A percentile compares a stretch with the other conserved stretches of the same genome.
Evolutionary conservation across 768 basidiomycete genomes (phyloP).

Genomic region (Naganishia vaughanmartiniae): DNA sequence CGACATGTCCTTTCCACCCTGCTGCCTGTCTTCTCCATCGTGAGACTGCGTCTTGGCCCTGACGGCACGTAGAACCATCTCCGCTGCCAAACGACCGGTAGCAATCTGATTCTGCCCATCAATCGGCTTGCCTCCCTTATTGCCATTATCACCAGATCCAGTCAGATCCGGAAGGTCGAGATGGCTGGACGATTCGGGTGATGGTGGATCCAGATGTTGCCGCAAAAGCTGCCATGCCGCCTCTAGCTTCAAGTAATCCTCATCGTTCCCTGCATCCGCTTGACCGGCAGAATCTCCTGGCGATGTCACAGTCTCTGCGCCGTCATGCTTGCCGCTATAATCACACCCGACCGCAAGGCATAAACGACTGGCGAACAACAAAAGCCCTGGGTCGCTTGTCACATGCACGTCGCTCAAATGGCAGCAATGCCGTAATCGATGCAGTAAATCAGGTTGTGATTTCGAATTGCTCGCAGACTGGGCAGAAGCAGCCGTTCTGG

Average conservation of each 20-base stretch:
- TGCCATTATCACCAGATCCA: neutral
- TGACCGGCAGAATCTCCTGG: neutral
- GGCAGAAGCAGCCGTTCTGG: neutral
- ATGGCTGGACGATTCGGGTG: neutral
- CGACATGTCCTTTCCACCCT: conserved; percentile 2
- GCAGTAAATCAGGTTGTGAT: conserved; percentile 45
- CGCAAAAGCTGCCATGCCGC: conserved; percentile 44
- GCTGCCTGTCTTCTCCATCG: conserved; percentile 8
- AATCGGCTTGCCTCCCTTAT: conserved; percentile 33
- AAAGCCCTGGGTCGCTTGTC: conserved; percentile 48
- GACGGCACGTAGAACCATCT: conserved; percentile 42
- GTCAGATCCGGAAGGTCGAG: conserved; percentile 6
- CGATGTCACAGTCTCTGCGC: neutral
- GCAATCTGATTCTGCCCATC: conserved; percentile 50
- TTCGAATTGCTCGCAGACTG: conserved; percentile 2
- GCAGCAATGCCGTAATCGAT: conserved; percentile 48
- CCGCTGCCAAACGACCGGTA: conserved; percentile 50
- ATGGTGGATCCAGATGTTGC: conserved; percentile 38
- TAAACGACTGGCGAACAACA: conserved; percentile 49
- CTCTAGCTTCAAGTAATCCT: conserved; percentile 41
- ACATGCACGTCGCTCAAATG: conserved; percentile 49
- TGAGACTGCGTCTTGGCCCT: conserved; percentile 24
- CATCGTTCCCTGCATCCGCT: conserved; percentile 31
- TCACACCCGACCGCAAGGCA: conserved; percentile 47
- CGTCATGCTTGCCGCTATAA: conserved; percentile 40